Conservation (phyloP, 805 yeast species). For the Metschnikowia aberdeeniae region DNA sequence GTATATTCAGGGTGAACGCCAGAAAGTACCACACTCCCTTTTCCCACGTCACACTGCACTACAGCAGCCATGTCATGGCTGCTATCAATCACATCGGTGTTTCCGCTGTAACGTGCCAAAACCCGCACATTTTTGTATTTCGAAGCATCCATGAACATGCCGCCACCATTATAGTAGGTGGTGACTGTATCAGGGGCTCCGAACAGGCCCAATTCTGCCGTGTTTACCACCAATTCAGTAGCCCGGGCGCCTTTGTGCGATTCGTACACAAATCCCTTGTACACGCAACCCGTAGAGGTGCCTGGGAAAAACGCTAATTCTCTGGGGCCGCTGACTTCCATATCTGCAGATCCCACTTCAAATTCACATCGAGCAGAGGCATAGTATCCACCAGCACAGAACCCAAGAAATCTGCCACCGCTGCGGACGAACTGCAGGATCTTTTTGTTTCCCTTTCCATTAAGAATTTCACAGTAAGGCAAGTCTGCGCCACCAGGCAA, state of each 20-base stretch:
- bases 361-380: slow-evolving; percentile 75
- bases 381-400: slow-evolving; percentile 95
- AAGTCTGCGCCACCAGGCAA: slow-evolving; percentile 97
- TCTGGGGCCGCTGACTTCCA: slow-evolving; percentile 84
- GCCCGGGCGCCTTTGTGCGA: slow-evolving; percentile 74
- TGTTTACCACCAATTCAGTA: slow-evolving; percentile 40
- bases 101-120: slow-evolving; percentile 62
- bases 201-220: slow-evolving; percentile 20
- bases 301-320: slow-evolving; percentile 86
- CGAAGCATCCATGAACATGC: slow-evolving; percentile 74
- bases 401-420: slow-evolving; percentile 84
- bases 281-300: slow-evolving; percentile 74
- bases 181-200: slow-evolving; percentile 21
- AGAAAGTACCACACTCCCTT: slow-evolving; percentile 69
- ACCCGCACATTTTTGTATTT: slow-evolving; percentile 59
- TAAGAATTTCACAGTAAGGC: slow-evolving; percentile 71
- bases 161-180: slow-evolving; percentile 86
- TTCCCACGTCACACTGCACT: slow-evolving; percentile 61
- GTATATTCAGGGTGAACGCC: slow-evolving; percentile 92
- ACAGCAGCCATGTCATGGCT: slow-evolving; percentile 60
- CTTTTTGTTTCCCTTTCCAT: slow-evolving; percentile 60
- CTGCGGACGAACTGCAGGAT: slow-evolving; percentile 61
- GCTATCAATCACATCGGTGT: slow-evolving; percentile 46
- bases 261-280: slow-evolving; percentile 73
- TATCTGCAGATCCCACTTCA: slow-evolving; percentile 61